A percentile compares a stretch with the other conserved stretches of the same genome.
Conservation (phyloP, 176 grass and related monocot species). For the maize (Zea mays) region Zm-B73-REFERENCE-NAM-5.0 NC_050096.1:232763501-232764000, state of each 20-base stretch:
- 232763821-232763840: slow-evolving; percentile 29
- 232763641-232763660: slow-evolving; percentile 52
- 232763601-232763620: slow-evolving; percentile 9
- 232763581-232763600: not conserved
- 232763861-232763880: too few relatives aligned
- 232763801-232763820: slow-evolving; percentile 58
- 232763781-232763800: slow-evolving; percentile 79
- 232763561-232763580: not conserved
- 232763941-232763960: slow-evolving; percentile 45
- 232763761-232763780: slow-evolving; percentile 69
- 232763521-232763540: not conserved
- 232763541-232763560: too few relatives aligned
- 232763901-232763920: not conserved
- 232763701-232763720: slow-evolving; percentile 63
- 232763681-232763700: slow-evolving; percentile 47
- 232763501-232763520: slow-evolving; percentile 37
- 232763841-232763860: too few relatives aligned
- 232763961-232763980: slow-evolving; percentile 33
- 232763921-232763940: slow-evolving; percentile 8
- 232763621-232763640: slow-evolving; percentile 54
- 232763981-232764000: slow-evolving; percentile 7
- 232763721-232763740: slow-evolving; percentile 62
- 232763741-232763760: slow-evolving; percentile 52
- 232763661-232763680: slow-evolving; percentile 41
- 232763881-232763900: too few relatives aligned